Evolutionary conservation across 371 early-diverging fungal genomes (phyloP).

Genomic region (Haplosporangium sp.): DNA sequence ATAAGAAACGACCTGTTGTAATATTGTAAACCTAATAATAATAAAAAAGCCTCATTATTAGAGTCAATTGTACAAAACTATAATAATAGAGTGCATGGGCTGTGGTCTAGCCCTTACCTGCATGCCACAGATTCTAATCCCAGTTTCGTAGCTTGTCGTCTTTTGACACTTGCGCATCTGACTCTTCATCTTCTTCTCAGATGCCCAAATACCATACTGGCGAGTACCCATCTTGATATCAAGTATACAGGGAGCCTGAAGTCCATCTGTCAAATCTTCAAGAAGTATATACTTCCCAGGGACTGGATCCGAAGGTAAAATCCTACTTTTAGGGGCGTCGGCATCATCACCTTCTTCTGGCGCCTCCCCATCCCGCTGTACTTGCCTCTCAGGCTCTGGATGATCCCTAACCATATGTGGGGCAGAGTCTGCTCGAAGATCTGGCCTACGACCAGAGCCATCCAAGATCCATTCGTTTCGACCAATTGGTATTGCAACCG

Average conservation of each 20-base stretch:
- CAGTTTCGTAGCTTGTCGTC: conserved; percentile 90
- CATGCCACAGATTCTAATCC: conserved; percentile 97
- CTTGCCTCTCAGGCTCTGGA: conserved; percentile 32
- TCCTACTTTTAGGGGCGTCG: conserved; percentile 18
- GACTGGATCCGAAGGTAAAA: conserved; percentile 57
- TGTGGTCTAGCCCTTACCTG: conserved; percentile 71
- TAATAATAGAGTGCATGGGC: not conserved
- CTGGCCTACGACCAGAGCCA: conserved; percentile 24
- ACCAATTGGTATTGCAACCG: conserved; percentile 17
- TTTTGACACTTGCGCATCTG: conserved; percentile 92
- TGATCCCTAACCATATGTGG: conserved; percentile 19
- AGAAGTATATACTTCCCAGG: conserved; percentile 85
- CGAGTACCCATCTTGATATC: conserved; percentile 99
- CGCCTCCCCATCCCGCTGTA: conserved; percentile 48
- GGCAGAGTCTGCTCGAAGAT: conserved; percentile 20
- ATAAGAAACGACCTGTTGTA: conserved; percentile 71
- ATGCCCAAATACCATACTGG: conserved; percentile 93
- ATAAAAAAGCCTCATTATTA: conserved; percentile 13
- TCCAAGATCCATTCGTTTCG: conserved; percentile 53
- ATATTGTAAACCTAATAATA: conserved; percentile 81
- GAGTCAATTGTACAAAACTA: not conserved
- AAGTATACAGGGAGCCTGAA: conserved; percentile 90
- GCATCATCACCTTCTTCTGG: conserved; percentile 5
- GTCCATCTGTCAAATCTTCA: conserved; percentile 92
- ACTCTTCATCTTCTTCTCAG: conserved; percentile 81